Evolutionary conservation across 2,329 filamentous ascomycete species (phyloP).

Genomic region (Monosporascus sp.): DNA sequence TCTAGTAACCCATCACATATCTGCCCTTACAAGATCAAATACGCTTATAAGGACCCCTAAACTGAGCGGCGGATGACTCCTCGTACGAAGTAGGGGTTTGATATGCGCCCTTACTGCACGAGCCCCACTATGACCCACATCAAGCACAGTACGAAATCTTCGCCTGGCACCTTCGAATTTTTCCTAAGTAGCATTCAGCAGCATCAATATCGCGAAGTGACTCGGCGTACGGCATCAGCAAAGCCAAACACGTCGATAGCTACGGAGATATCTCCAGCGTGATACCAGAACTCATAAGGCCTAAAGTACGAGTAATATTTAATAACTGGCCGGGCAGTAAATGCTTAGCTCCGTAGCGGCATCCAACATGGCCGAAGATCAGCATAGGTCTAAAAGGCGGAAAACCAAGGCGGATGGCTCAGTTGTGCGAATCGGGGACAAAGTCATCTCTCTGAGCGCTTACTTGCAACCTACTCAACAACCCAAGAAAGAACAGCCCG

Average conservation of each 20-base stretch:
- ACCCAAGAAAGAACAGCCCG: slow-evolving; percentile 25
- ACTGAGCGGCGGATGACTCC: no score
- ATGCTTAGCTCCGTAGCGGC: neutral
- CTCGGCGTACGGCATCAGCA: neutral
- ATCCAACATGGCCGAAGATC: slow-evolving; percentile 17
- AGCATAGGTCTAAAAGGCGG: slow-evolving; percentile 32
- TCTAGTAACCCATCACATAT: no score
- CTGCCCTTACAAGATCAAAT: no score
- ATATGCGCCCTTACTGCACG: neutral
- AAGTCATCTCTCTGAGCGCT: slow-evolving; percentile 43
- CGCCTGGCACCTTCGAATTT: neutral
- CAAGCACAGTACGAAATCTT: no score
- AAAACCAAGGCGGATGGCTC: slow-evolving; percentile 28
- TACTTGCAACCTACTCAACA: slow-evolving; percentile 44
- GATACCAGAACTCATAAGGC: no score
- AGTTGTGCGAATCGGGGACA: slow-evolving; percentile 42
- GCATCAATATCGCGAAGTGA: no score
- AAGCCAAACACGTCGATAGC: neutral
- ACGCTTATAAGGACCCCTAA: no score
- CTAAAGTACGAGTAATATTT: neutral
- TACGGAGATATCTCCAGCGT: no score
- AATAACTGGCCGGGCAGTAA: neutral
- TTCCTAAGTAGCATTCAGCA: neutral
- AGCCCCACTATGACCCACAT: neutral
- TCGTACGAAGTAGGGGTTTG: no score